Evolutionary conservation across 257 asterid species (phyloP).

Genomic region (Jacaranda copaia): DNA sequence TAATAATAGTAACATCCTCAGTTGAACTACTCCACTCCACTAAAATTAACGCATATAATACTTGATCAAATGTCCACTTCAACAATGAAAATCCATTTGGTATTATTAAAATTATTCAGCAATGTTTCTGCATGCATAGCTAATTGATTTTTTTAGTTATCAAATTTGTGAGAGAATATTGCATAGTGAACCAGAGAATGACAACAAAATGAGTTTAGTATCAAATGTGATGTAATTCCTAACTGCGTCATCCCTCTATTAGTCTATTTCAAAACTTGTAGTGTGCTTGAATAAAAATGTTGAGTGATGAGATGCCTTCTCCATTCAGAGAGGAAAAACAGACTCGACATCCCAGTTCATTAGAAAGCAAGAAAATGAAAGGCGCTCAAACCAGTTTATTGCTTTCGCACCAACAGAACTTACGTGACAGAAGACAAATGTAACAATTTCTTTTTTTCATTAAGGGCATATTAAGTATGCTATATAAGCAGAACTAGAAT

Average conservation of each 20-base stretch:
- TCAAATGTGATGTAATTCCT: not conserved
- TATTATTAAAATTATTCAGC: not conserved
- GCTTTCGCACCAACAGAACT: too few species aligned
- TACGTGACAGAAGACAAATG: too few species aligned
- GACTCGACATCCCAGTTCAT: too few species aligned
- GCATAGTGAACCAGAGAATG: conserved; percentile 2
- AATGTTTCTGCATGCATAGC: not conserved
- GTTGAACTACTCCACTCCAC: not conserved
- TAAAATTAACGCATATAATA: not conserved
- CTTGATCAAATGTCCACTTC: conserved; percentile 1
- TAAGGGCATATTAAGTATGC: too few species aligned
- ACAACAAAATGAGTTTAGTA: not conserved
- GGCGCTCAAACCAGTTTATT: not conserved
- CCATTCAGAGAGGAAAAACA: too few species aligned
- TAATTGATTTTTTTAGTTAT: not conserved
- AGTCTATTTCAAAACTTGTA: too few species aligned
- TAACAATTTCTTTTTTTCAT: too few species aligned
- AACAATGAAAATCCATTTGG: not conserved
- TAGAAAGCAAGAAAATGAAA: not conserved
- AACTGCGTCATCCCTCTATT: too few species aligned
- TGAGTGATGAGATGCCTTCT: too few species aligned
- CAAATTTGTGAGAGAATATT: conserved; percentile 7
- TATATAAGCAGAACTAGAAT: too few species aligned
- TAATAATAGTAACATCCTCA: not conserved
- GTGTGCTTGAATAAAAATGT: too few species aligned